Conservation (phyloP, 257 asterid genomes). For the Ilex aquifolium region DNA sequence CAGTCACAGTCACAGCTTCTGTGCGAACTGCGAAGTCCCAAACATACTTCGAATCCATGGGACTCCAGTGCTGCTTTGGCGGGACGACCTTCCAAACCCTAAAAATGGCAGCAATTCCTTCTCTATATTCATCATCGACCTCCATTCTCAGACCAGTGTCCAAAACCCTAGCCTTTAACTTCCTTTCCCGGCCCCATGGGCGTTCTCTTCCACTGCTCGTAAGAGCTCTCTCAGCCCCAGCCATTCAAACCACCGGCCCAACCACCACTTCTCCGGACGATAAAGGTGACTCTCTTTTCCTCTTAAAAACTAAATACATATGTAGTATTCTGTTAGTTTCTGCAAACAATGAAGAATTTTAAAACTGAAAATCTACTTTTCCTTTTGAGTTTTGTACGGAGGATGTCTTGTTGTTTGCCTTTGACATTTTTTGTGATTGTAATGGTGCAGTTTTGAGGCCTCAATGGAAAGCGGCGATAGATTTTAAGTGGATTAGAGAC, state of each 20-base stretch:
- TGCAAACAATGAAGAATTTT: background rate
- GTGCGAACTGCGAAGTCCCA: too few species aligned
- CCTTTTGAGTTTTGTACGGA: background rate
- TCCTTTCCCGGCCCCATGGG: constrained; percentile 13
- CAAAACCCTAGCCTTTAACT: constrained; percentile 20
- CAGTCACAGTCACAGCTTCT: too few species aligned
- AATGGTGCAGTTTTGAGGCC: constrained; percentile 40
- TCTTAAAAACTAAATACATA: background rate
- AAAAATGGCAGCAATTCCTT: constrained; percentile 31
- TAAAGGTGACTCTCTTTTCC: constrained; percentile 27
- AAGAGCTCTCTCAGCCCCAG: constrained; percentile 49
- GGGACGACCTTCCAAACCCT: constrained; percentile 26
- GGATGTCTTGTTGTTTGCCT: background rate
- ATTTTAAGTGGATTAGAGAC: constrained; percentile 92
- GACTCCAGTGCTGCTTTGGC: constrained; percentile 26
- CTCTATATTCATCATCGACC: constrained; percentile 5
- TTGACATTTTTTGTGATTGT: background rate
- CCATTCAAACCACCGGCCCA: constrained; percentile 27
- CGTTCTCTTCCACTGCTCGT: constrained; percentile 27
- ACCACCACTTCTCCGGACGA: constrained; percentile 26
- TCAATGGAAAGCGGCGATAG: constrained; percentile 92
- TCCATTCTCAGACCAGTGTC: constrained; percentile 29
- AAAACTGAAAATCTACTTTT: background rate
- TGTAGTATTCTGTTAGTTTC: background rate
- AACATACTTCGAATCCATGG: constrained; percentile 25